Evolutionary conservation across 768 basidiomycete species (phyloP).

Genomic region (Sarcomyxa edulis): DNA sequence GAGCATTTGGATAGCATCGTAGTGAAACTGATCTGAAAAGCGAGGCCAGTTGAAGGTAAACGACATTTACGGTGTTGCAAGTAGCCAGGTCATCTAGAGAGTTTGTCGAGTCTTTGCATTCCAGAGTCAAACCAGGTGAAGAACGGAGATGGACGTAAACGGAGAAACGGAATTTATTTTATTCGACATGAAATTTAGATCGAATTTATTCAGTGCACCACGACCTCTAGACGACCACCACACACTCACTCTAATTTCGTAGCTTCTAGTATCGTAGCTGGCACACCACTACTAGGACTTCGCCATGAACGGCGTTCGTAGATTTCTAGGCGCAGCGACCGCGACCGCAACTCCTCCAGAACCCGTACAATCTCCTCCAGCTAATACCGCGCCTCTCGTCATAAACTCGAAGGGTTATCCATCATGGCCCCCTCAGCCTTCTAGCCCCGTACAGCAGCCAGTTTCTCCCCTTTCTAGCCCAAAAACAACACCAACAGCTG

Average conservation of each 20-base stretch:
- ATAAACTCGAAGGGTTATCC: slow-evolving; percentile 26
- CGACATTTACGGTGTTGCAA: slow-evolving; percentile 71
- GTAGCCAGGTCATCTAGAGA: background rate
- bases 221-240: background rate
- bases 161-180: too few relatives aligned
- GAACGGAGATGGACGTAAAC: background rate
- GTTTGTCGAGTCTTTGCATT: background rate
- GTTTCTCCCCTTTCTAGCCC: slow-evolving; percentile 23
- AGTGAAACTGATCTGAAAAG: slow-evolving; percentile 95
- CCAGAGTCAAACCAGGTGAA: background rate
- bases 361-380: slow-evolving; percentile 11
- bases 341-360: slow-evolving; percentile 23
- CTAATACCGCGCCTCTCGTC: slow-evolving; percentile 17
- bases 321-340: slow-evolving; percentile 47
- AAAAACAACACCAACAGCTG: slow-evolving; percentile 33
- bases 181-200: too few relatives aligned
- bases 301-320: slow-evolving; percentile 78
- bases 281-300: too few relatives aligned
- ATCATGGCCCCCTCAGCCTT: slow-evolving; percentile 40
- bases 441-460: slow-evolving; percentile 25
- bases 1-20: slow-evolving; percentile 95
- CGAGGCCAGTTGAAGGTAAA: slow-evolving; percentile 96
- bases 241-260: too few relatives aligned
- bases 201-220: background rate
- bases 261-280: too few relatives aligned